Evolutionary conservation across 2,329 filamentous ascomycete genomes (phyloP).

Genomic region (Cadophora sp.): DNA sequence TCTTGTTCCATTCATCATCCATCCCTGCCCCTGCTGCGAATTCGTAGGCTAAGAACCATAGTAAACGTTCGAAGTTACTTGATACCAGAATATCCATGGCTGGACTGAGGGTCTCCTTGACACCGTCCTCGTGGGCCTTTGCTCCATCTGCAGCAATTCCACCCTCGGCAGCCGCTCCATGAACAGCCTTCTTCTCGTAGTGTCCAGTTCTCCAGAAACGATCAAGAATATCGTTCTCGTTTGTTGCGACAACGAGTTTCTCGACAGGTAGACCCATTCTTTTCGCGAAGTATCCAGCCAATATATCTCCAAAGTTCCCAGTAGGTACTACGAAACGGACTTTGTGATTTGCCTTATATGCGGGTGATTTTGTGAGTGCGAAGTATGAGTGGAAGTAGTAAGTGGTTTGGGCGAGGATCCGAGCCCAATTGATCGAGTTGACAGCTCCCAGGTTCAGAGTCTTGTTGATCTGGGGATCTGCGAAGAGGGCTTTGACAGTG

Average conservation of each 20-base stretch:
- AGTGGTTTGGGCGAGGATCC: conserved; percentile 94
- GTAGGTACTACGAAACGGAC: conserved; percentile 90
- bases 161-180: conserved; percentile 61
- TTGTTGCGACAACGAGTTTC: conserved; percentile 91
- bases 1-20: conserved; percentile 71
- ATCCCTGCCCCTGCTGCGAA: conserved; percentile 65
- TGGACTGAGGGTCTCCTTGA: conserved; percentile 90
- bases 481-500: conserved; percentile 92
- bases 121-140: conserved; percentile 71
- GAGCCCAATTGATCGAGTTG: conserved; percentile 96
- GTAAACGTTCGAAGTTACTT: conserved; percentile 93
- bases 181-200: conserved; percentile 83
- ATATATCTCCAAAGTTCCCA: conserved; percentile 95
- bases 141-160: conserved; percentile 61
- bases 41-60: conserved; percentile 90
- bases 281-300: conserved; percentile 91
- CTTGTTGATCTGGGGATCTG: conserved; percentile 82
- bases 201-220: conserved; percentile 90
- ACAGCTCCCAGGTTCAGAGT: conserved; percentile 87
- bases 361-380: conserved; percentile 67
- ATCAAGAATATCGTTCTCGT: conserved; percentile 96
- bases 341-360: conserved; percentile 69
- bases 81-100: conserved; percentile 98
- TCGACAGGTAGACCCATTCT: conserved; percentile 88
- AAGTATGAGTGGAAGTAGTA: conserved; percentile 99